phyloP scores from a whole-genome alignment of 306 rosid genomes.

The Cicer cuneatum region DNA sequence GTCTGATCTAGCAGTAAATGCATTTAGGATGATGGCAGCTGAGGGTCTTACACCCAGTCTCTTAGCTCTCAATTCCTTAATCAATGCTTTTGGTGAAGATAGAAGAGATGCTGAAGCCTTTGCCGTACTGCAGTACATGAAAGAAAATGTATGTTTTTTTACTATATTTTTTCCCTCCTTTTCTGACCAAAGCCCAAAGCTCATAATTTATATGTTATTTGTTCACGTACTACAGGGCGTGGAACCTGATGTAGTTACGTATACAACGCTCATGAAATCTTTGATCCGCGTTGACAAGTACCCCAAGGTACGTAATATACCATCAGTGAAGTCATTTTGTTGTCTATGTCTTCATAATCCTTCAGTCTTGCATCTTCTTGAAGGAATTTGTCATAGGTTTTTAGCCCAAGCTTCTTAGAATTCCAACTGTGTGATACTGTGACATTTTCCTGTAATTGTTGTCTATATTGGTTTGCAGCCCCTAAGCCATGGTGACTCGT shows the following conservation, averaged over 20 bases:
- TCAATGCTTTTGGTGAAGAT: slow-evolving; percentile 91
- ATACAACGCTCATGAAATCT: slow-evolving; percentile 95
- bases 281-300: slow-evolving; percentile 81
- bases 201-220: slow-evolving; percentile 3
- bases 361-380: slow-evolving; percentile 14
- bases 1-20: slow-evolving; percentile 85
- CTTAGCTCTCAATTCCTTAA: slow-evolving; percentile 86
- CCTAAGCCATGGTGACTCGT: slow-evolving; percentile 14
- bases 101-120: slow-evolving; percentile 93
- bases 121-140: slow-evolving; percentile 88
- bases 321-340: not conserved
- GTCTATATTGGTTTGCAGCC: not conserved
- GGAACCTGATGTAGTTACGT: slow-evolving; percentile 92
- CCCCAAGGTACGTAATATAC: slow-evolving; percentile 59
- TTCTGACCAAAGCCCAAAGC: not conserved
- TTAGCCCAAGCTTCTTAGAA: slow-evolving; percentile 1
- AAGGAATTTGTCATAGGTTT: slow-evolving; percentile 7
- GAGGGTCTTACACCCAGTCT: slow-evolving; percentile 90
- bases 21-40: slow-evolving; percentile 77
- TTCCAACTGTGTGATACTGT: not conserved
- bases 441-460: not conserved
- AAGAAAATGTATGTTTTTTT: slow-evolving; percentile 66
- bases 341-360: not conserved
- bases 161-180: not conserved
- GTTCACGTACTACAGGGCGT: slow-evolving; percentile 64